phyloP scores from a whole-genome alignment of 2,329 filamentous ascomycete genomes.

The Trichoderma koningii region DNA sequence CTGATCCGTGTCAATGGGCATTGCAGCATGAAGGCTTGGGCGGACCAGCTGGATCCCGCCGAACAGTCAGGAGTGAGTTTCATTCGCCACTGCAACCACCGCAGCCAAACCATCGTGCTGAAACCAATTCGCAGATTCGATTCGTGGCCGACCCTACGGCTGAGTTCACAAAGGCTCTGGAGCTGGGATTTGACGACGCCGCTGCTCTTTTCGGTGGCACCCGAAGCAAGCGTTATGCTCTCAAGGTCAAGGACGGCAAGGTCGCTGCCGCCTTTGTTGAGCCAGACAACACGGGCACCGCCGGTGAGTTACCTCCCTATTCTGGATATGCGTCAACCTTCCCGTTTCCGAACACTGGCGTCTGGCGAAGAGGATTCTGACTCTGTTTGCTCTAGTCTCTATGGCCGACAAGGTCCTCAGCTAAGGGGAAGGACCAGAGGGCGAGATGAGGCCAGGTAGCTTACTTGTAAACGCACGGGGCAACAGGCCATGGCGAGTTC shows the following conservation, averaged over 20 bases:
- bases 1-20: constrained; percentile 1
- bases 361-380: constrained; percentile 3
- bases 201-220: constrained; percentile 76
- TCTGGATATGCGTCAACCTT: too few species aligned
- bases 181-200: constrained; percentile 75
- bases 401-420: constrained; percentile 54
- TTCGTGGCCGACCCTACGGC: constrained; percentile 83
- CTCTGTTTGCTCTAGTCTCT: constrained; percentile 43
- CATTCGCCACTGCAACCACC: background rate
- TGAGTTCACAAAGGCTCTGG: constrained; percentile 79
- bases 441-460: background rate
- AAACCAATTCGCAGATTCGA: constrained; percentile 64
- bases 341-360: background rate
- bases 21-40: constrained; percentile 86
- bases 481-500: background rate
- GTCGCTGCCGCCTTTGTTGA: constrained; percentile 81
- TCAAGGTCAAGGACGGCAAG: constrained; percentile 81
- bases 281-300: constrained; percentile 82
- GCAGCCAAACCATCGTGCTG: background rate
- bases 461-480: background rate
- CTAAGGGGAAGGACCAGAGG: constrained; percentile 15
- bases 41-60: constrained; percentile 71
- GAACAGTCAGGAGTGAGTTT: constrained; percentile 72
- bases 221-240: constrained; percentile 84
- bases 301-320: constrained; percentile 69